Percentiles rank a stretch among this genome's conserved stretches.
phyloP scores from a whole-genome alignment of 768 basidiomycete species.

The Cystofilobasidium capitatum region DNA sequence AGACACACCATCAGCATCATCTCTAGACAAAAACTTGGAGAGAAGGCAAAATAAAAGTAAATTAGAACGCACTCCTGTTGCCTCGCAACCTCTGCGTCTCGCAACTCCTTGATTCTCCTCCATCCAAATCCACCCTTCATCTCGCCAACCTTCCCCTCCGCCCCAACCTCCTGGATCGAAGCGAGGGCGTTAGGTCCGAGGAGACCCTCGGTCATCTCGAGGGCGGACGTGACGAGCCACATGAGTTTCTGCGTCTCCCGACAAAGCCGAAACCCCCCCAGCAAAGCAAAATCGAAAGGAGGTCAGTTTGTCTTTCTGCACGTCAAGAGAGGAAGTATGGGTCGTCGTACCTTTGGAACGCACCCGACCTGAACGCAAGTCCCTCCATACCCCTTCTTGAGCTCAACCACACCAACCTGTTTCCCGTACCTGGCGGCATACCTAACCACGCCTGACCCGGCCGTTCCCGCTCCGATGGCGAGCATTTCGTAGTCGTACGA shows the following conservation, averaged over 20 bases:
- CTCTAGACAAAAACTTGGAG: no score
- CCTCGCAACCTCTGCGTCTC: constrained; percentile 1
- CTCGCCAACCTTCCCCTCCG: not conserved
- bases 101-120: constrained; percentile 1
- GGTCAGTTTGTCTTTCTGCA: no score
- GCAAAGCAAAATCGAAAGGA: no score
- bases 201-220: constrained; percentile 2
- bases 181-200: not conserved
- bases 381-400: not conserved
- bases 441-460: not conserved
- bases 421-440: constrained; percentile 10
- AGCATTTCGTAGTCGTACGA: not conserved
- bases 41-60: not conserved
- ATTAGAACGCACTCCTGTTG: not conserved
- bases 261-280: no score
- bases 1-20: not conserved
- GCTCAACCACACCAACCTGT: not conserved
- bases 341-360: no score
- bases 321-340: no score
- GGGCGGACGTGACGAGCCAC: not conserved
- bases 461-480: not conserved
- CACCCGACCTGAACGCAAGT: constrained; percentile 12
- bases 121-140: not conserved
- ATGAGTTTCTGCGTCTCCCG: no score
- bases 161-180: not conserved